Evolutionary conservation across 202 grass and related monocot genomes (phyloP).

Genomic region (Saccharum hybrid): DNA sequence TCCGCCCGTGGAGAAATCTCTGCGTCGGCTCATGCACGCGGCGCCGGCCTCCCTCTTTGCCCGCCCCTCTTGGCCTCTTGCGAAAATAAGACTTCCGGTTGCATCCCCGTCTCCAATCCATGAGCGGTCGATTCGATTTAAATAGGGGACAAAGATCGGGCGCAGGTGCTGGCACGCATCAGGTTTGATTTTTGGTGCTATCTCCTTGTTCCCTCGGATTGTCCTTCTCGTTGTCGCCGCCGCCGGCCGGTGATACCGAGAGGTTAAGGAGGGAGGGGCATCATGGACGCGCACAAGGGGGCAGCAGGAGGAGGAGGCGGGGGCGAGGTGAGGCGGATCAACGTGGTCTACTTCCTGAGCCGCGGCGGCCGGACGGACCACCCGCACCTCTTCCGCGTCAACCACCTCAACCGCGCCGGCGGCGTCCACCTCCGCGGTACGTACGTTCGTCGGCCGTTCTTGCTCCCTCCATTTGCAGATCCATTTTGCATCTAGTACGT

Average conservation of each 20-base stretch:
- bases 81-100: neutral
- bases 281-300: conserved; percentile 28
- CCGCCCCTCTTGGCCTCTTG: neutral
- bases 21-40: neutral
- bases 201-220: conserved; percentile 28
- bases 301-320: neutral
- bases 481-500: neutral
- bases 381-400: conserved; percentile 78
- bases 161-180: neutral
- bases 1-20: neutral
- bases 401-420: conserved; percentile 50
- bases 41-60: conserved; percentile 28
- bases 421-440: conserved; percentile 73
- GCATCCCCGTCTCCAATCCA: neutral
- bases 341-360: conserved; percentile 78
- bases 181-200: conserved; percentile 22
- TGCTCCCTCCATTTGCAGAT: neutral
- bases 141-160: conserved; percentile 23
- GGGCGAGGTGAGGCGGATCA: conserved; percentile 61
- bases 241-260: conserved; percentile 16
- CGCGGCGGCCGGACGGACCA: conserved; percentile 62
- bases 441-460: neutral
- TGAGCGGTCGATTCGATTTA: conserved; percentile 9
- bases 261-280: neutral
- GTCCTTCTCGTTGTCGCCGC: conserved; percentile 29